Conservation (phyloP, 495 filamentous ascomycete genomes). For the Parmelia sp. region DNA sequence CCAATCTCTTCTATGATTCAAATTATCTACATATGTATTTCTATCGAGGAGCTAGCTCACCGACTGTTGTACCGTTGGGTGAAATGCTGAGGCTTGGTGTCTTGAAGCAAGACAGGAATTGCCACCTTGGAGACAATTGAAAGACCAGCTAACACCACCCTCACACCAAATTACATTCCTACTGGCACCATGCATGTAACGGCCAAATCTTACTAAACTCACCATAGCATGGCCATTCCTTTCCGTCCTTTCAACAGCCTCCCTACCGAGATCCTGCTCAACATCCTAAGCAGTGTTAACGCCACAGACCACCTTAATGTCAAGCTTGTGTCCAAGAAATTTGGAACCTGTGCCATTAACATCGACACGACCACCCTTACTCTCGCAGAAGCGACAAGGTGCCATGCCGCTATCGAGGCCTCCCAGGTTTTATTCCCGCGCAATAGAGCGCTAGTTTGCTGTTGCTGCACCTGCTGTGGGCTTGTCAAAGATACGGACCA, state of each 20-base stretch:
- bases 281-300: background rate
- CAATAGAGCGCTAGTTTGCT: background rate
- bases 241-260: background rate
- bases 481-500: background rate
- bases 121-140: background rate
- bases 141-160: background rate
- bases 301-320: background rate
- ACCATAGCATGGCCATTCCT: background rate
- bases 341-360: background rate
- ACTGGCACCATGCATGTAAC: background rate
- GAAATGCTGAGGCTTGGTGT: background rate
- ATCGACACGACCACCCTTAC: background rate
- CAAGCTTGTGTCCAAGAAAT: slow-evolving; percentile 2
- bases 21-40: too few species aligned
- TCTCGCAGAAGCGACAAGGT: background rate
- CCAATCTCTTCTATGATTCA: background rate
- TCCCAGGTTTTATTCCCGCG: background rate
- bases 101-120: background rate
- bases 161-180: background rate
- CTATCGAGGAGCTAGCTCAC: background rate
- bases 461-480: slow-evolving; percentile 1
- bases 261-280: background rate
- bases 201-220: background rate
- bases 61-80: background rate
- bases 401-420: slow-evolving; percentile 4